Conservation (phyloP, 306 rosid species). For the Ormosia emarginata region DNA sequence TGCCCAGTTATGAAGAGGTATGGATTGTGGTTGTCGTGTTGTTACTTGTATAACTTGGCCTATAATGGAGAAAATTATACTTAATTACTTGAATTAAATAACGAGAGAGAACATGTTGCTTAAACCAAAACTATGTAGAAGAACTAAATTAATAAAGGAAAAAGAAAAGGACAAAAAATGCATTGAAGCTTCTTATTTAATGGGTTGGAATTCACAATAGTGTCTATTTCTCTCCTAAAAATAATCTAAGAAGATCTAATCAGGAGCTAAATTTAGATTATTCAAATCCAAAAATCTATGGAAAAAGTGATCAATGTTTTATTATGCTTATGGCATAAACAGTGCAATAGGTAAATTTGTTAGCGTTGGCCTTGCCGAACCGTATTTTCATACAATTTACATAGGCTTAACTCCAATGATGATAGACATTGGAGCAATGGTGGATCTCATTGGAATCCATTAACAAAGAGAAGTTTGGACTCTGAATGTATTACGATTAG, state of each 20-base stretch:
- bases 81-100: neutral
- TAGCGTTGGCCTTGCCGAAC: neutral
- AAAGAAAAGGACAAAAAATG: neutral
- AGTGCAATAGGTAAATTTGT: neutral
- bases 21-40: neutral
- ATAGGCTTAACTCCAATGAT: neutral
- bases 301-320: neutral
- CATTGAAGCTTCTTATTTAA: neutral
- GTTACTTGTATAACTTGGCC: neutral
- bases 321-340: neutral
- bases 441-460: neutral
- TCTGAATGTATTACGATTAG: neutral
- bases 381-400: neutral
- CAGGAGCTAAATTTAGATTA: neutral
- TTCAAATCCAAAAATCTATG: neutral
- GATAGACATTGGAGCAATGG: neutral
- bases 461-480: neutral
- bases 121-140: neutral
- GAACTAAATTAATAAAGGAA: neutral
- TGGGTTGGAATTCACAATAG: neutral
- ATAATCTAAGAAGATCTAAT: neutral
- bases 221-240: neutral
- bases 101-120: neutral
- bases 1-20: neutral
- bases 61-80: neutral